Evolutionary conservation across 306 rosid species (phyloP).

Genomic region (Cercis canadensis): DNA sequence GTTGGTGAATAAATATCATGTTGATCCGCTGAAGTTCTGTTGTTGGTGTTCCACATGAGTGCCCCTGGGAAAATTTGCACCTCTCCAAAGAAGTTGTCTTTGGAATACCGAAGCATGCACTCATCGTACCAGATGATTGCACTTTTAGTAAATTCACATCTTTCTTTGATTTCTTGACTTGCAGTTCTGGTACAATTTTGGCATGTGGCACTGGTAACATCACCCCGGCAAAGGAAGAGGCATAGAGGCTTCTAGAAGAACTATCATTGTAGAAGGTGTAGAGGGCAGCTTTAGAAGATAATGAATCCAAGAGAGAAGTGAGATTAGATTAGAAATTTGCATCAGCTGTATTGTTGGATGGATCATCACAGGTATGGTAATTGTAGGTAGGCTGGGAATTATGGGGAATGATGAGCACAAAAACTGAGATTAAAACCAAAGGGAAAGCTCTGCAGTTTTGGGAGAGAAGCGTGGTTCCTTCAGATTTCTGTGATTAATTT

Average conservation of each 20-base stretch:
- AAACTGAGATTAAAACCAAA: constrained; percentile 21
- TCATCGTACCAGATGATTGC: constrained; percentile 35
- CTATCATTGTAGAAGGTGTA: too few relatives aligned
- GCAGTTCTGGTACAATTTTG: constrained; percentile 27
- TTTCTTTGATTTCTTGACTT: constrained; percentile 8
- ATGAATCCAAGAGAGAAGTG: too few relatives aligned
- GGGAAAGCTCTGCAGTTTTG: constrained; percentile 1
- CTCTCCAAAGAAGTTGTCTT: not conserved
- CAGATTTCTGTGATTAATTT: not conserved
- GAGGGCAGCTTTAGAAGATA: too few relatives aligned
- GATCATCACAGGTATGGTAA: too few relatives aligned
- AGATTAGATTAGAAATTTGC: too few relatives aligned
- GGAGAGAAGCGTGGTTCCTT: constrained; percentile 4
- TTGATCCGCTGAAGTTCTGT: constrained; percentile 9
- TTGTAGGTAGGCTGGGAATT: too few relatives aligned
- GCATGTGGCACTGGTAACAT: too few relatives aligned
- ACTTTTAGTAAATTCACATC: not conserved
- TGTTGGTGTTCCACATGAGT: not conserved
- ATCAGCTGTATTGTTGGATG: too few relatives aligned
- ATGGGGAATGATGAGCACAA: too few relatives aligned
- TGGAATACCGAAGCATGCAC: constrained; percentile 39
- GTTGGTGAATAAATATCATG: constrained; percentile 14
- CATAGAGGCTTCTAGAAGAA: too few relatives aligned
- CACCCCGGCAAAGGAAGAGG: too few relatives aligned
- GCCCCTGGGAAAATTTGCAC: not conserved